phyloP scores from a whole-genome alignment of 2,329 filamentous ascomycete genomes.

The Fusarium protoensiforme region DNA sequence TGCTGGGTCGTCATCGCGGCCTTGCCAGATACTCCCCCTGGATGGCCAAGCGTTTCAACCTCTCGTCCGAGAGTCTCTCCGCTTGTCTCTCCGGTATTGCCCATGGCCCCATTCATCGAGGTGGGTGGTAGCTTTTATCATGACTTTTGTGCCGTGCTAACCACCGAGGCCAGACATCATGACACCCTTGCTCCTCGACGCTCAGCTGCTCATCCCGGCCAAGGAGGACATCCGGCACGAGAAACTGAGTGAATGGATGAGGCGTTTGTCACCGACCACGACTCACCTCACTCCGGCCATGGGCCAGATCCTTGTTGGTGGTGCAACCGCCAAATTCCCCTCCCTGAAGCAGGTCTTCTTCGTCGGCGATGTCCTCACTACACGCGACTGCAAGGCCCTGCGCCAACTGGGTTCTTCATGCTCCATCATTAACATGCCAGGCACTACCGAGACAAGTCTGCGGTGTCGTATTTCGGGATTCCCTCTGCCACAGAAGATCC shows the following conservation, averaged over 20 bases:
- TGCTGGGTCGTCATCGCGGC: conserved; percentile 87
- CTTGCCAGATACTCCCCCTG: conserved; percentile 90
- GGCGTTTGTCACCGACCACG: conserved; percentile 72
- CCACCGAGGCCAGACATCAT: conserved; percentile 73
- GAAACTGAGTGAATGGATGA: conserved; percentile 86
- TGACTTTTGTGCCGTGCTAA: neutral
- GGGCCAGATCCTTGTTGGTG: conserved; percentile 90
- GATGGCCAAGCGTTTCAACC: conserved; percentile 87
- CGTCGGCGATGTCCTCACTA: conserved; percentile 90
- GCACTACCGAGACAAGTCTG: conserved; percentile 41
- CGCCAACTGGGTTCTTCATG: conserved; percentile 70
- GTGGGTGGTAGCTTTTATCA: conserved; percentile 48
- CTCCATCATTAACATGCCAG: conserved; percentile 4
- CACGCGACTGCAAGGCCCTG: conserved; percentile 79
- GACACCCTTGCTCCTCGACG: conserved; percentile 87
- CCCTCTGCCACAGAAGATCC: conserved; percentile 73
- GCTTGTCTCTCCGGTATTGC: conserved; percentile 88
- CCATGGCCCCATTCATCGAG: conserved; percentile 74
- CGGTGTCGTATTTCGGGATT: conserved; percentile 85
- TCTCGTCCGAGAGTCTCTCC: conserved; percentile 79
- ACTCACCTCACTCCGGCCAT: conserved; percentile 94
- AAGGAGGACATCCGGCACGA: conserved; percentile 89
- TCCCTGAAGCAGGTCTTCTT: conserved; percentile 79
- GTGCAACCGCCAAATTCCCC: conserved; percentile 76
- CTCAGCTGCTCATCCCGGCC: conserved; percentile 80